These are phyloP conservation scores for Irpex sp. DNA, from an alignment of 1,284 basidiomycete genomes.

Conservation along the genomic window DNA sequence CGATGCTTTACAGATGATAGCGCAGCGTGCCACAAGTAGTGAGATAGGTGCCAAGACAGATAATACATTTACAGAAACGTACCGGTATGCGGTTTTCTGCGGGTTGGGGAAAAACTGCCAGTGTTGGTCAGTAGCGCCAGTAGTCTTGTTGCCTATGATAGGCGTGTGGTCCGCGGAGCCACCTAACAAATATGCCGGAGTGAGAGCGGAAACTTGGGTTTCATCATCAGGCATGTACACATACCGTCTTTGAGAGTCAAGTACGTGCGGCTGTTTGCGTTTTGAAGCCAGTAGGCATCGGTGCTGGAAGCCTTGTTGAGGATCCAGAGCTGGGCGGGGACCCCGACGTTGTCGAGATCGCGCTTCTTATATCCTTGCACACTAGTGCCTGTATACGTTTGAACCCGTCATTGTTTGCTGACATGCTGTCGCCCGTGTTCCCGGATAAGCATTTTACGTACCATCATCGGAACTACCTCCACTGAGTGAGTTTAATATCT, in stretches of 20 bases:
- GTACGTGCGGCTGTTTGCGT: neutral
- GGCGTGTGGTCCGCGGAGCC: neutral
- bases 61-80: neutral
- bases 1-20: neutral
- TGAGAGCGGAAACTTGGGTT: neutral
- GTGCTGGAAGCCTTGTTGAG: neutral
- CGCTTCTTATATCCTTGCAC: conserved; percentile 2
- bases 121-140: neutral
- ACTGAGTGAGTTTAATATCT: neutral
- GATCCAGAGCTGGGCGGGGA: conserved; percentile 1
- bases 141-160: neutral
- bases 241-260: neutral
- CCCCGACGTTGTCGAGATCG: neutral
- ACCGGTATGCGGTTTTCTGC: neutral
- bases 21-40: neutral
- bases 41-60: neutral
- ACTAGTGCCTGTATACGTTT: neutral
- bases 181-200: neutral
- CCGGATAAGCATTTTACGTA: neutral
- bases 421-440: neutral
- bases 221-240: neutral
- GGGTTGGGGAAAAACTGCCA: neutral
- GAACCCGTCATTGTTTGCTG: neutral
- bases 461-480: neutral
- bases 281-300: neutral